phyloP scores from a whole-genome alignment of 106 monocot species.

The Dactylorhiza incarnata region DNA sequence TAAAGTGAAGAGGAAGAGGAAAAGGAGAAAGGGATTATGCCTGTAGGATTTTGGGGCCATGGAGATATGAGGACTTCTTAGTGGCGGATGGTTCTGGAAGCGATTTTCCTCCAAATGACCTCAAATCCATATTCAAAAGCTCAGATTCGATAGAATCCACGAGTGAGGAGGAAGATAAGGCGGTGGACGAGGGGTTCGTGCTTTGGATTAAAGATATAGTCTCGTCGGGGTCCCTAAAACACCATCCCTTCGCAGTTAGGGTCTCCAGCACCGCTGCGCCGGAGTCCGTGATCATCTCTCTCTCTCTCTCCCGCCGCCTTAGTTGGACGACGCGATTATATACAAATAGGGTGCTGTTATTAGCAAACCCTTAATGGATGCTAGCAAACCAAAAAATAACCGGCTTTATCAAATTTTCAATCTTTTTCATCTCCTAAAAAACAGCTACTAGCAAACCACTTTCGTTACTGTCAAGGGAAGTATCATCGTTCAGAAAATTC shows the following conservation, averaged over 20 bases:
- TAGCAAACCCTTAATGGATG: too few relatives aligned
- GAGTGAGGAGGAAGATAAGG: slow-evolving; percentile 1
- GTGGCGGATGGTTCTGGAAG: slow-evolving; percentile 52
- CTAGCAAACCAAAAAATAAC: too few relatives aligned
- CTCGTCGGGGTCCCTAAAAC: slow-evolving; percentile 42
- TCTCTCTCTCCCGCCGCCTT: neutral
- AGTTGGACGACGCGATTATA: neutral
- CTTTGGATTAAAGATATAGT: slow-evolving; percentile 22
- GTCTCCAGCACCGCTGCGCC: slow-evolving; percentile 23
- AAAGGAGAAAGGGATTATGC: slow-evolving; percentile 8
- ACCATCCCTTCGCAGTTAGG: slow-evolving; percentile 68
- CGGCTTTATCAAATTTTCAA: too few relatives aligned
- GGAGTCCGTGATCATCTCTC: neutral
- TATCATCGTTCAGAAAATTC: too few relatives aligned
- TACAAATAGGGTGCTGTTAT: too few relatives aligned
- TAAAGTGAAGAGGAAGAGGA: neutral
- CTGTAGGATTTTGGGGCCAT: slow-evolving; percentile 76
- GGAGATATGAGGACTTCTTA: slow-evolving; percentile 45
- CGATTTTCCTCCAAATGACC: slow-evolving; percentile 62
- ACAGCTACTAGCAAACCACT: too few relatives aligned
- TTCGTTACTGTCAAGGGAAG: too few relatives aligned
- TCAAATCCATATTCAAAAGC: slow-evolving; percentile 69
- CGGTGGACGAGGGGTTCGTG: neutral
- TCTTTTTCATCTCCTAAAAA: too few relatives aligned
- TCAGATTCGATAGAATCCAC: slow-evolving; percentile 41